Percentiles rank a stretch among this genome's conserved stretches.
phyloP scores from a whole-genome alignment of 1,284 basidiomycete species.

The Leccinum griseonigrum region DNA sequence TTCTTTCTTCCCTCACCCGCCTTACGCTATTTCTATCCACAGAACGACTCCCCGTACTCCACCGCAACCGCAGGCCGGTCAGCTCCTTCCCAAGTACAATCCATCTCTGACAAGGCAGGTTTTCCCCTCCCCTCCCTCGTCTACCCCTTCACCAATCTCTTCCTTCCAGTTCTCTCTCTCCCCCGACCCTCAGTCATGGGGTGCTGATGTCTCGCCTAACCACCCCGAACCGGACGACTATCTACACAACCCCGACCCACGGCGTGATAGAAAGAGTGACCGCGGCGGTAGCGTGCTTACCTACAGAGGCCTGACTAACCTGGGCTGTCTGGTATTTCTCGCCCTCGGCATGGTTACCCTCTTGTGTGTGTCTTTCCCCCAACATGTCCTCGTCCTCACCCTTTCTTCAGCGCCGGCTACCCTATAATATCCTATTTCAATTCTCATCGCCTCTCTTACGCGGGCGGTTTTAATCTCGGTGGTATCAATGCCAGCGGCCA shows the following conservation, averaged over 20 bases:
- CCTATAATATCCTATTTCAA: slow-evolving; percentile 76
- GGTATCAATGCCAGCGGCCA: slow-evolving; percentile 82
- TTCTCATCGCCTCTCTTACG: slow-evolving; percentile 42
- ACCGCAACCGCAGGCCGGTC: slow-evolving; percentile 29
- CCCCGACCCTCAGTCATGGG: slow-evolving; percentile 68
- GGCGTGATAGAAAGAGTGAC: slow-evolving; percentile 62
- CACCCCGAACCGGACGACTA: slow-evolving; percentile 65
- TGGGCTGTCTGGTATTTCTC: slow-evolving; percentile 74
- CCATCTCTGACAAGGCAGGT: slow-evolving; percentile 50
- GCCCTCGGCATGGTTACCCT: slow-evolving; percentile 60
- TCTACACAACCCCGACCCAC: slow-evolving; percentile 75
- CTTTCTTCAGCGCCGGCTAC: slow-evolving; percentile 64
- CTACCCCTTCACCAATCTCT: neutral
- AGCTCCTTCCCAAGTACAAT: slow-evolving; percentile 21
- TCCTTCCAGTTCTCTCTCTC: slow-evolving; percentile 62
- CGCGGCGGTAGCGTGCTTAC: slow-evolving; percentile 67
- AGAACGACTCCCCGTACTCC: slow-evolving; percentile 47
- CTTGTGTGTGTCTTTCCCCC: slow-evolving; percentile 52
- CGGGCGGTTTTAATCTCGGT: slow-evolving; percentile 76
- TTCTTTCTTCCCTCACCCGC: neutral
- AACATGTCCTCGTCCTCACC: slow-evolving; percentile 1
- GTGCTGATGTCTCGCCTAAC: slow-evolving; percentile 58
- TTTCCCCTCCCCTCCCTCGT: neutral
- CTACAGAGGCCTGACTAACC: slow-evolving; percentile 66
- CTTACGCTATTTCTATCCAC: slow-evolving; percentile 15